Base-by-base conservation (phyloP, 2,329 filamentous ascomycete species). In the Pseudogymnoascus sp. region DNA sequence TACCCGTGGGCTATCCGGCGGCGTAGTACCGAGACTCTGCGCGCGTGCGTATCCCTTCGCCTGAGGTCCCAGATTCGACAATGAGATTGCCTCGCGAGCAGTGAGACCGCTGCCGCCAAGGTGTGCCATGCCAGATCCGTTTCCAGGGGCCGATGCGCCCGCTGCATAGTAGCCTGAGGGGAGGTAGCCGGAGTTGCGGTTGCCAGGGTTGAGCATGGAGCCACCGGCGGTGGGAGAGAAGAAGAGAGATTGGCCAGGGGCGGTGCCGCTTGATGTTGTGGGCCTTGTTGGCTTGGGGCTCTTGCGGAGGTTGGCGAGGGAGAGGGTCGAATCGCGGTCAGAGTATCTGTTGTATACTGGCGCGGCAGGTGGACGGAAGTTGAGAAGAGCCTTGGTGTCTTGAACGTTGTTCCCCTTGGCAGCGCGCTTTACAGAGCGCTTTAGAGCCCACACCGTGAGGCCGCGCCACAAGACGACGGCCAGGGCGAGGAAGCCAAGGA, bases 151-250 rank as follows among this genome's bases (percentile, higher is more conserved):
- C 11, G 72, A 61, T 14, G 74, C 76, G 21, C 88, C 84, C 4
- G 90, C 84, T 34, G 91, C 88, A 73, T 97, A 97, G 78, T 96
- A 97, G 1, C 93, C 93, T 2, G 93, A 89, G 14, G 93, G 93
- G 18, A 97, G 81, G 73, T 93, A 96, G n/a, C 81, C 81, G 1
- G 91, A 96, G 64, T 84, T 85, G 62, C 93, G 88, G 69, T 84
- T 84, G 53, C 77, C 78, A 40, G 81, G 77, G 65, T 78, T 77
- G 60, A 81, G 79, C 60, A 82, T 79, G 36, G 80, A 81, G 59
- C 80, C 77, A 40, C 84, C 85, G 1, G 93, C 93, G 0, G 95
- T 97, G 0, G 95, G 95, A 6, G 92, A 96, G 80, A 96, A 99
- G 83, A 99, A 99, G 14, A 97, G 81, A 66, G 65, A 69, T 40